Base-by-base conservation (phyloP, 495 filamentous ascomycete species). In the Podospora sp. region DNA sequence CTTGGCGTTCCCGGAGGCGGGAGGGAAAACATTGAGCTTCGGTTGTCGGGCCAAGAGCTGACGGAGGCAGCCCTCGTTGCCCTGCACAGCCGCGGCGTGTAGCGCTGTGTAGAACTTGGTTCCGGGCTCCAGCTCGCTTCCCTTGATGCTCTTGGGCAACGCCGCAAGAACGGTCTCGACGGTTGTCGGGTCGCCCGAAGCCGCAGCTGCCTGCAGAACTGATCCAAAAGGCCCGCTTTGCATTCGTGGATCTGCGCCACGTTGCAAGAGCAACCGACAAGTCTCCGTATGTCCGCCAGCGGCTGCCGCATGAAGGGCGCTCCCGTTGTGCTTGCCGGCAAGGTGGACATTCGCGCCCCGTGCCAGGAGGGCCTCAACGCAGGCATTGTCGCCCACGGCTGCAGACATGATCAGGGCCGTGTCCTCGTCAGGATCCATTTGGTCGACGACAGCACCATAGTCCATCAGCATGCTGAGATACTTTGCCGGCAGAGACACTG, bases 1-100 rank as follows among this genome's bases (percentile, higher is more conserved):
- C 3, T 33, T 26, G 11, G 27, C 66, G 7, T 40, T 33, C 7
- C 50, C 20, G 9, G 58, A 33, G 33, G 11, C 12, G 18, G 60
- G 46, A 52, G 66, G 61, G 66, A 60, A 58, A 6, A 64, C 29
- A 26, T 68, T 35, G 18, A 63, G 27, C 2, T 68, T 63, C 9
- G 56, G 27, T n/a, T 33, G 27, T 24, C 52, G 60, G 16, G 60
- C 18, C 5, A 68, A 60, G 18, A 68, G 35, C 27, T 63, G 66
- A 6, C 60, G 50, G 22, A 68, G 61, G 33, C 60, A 57, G 14
- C 46, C 22, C 53, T 68, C 66, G 11, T 68, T 52, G 16, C 63
- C 51, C 51, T 68, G 66, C 7, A 57, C 60, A 1, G 66, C 66
- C 1, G 66, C 66, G 11, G 66, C 66, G 29, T 68, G 66, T 21